Percentiles rank a stretch among this genome's conserved stretches.
Evolutionary conservation across 495 filamentous ascomycete species (phyloP).

Genomic region (Aspergillus avenaceus): DNA sequence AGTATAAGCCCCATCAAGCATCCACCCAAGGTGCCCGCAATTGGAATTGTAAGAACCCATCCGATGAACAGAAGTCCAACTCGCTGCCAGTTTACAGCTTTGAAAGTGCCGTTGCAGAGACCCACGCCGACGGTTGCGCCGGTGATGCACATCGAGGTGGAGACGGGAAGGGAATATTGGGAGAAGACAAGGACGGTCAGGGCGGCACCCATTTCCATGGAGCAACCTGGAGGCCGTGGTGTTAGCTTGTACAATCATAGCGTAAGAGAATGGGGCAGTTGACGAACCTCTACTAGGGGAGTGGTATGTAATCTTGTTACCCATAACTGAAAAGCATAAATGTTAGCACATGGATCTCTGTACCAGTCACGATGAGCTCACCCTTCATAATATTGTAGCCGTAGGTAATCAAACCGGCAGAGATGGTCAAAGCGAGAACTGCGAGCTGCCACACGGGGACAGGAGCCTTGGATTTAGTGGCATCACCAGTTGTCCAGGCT

Average conservation of each 20-base stretch:
- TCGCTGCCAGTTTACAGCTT: slow-evolving; percentile 62
- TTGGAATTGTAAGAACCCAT: slow-evolving; percentile 63
- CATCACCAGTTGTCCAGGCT: slow-evolving; percentile 56
- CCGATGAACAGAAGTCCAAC: slow-evolving; percentile 48
- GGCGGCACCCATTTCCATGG: slow-evolving; percentile 64
- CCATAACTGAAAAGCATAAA: slow-evolving; percentile 44
- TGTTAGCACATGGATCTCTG: slow-evolving; percentile 12
- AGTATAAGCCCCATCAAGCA: slow-evolving; percentile 58
- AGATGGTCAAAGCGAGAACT: slow-evolving; percentile 49
- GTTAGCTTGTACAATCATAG: too few species aligned
- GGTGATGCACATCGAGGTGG: slow-evolving; percentile 57
- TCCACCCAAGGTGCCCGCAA: slow-evolving; percentile 57
- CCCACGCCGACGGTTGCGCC: slow-evolving; percentile 55
- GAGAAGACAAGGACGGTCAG: slow-evolving; percentile 63
- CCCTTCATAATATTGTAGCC: slow-evolving; percentile 69
- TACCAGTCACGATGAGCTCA: slow-evolving; percentile 12
- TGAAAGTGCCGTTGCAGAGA: slow-evolving; percentile 52
- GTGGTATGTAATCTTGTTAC: slow-evolving; percentile 66
- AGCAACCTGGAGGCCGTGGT: too few species aligned
- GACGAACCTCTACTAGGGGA: slow-evolving; percentile 56
- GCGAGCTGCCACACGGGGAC: slow-evolving; percentile 60
- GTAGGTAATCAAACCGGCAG: slow-evolving; percentile 56
- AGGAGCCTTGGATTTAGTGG: slow-evolving; percentile 41
- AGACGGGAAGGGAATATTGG: slow-evolving; percentile 57
- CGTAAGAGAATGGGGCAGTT: too few species aligned